Evolutionary conservation across 1,139 yeast species (phyloP).

Genomic region (Lizanozyma gosingica): DNA sequence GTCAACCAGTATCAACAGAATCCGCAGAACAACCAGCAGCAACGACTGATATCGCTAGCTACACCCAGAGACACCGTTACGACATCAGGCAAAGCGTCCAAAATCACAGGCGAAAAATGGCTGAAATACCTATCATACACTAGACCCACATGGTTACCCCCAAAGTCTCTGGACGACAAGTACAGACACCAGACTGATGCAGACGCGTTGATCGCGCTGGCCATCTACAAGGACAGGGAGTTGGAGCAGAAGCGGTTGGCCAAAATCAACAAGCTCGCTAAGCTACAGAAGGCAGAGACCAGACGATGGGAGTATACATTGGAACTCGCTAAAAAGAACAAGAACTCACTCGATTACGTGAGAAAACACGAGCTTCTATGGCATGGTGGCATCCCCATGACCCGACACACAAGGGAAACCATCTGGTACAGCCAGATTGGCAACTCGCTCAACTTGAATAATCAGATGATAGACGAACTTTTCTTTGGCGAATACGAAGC

Average conservation of each 20-base stretch:
- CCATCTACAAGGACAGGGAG: constrained; percentile 32
- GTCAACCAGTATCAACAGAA: not conserved
- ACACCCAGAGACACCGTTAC: not conserved
- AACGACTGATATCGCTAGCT: not conserved
- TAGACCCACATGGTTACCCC: constrained; percentile 62
- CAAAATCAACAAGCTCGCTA: constrained; percentile 16
- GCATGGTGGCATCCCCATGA: constrained; percentile 61
- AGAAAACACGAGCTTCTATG: constrained; percentile 30
- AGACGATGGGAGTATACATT: constrained; percentile 38
- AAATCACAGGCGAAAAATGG: not conserved
- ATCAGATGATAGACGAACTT: not conserved
- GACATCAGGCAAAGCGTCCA: not conserved
- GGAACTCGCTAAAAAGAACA: constrained; percentile 22
- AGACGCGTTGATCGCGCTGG: constrained; percentile 39
- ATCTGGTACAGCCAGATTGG: constrained; percentile 48
- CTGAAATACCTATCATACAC: constrained; percentile 35
- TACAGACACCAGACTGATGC: constrained; percentile 48
- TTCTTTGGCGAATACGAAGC: constrained; percentile 11
- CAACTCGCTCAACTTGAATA: constrained; percentile 15
- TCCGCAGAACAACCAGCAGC: not conserved
- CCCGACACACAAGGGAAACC: constrained; percentile 24
- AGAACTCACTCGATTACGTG: constrained; percentile 27
- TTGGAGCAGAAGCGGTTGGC: constrained; percentile 20
- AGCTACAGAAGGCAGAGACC: constrained; percentile 25
- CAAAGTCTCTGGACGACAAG: constrained; percentile 49